Evolutionary conservation across 306 rosid genomes (phyloP).

Genomic region (Echinosophora koreensis): DNA sequence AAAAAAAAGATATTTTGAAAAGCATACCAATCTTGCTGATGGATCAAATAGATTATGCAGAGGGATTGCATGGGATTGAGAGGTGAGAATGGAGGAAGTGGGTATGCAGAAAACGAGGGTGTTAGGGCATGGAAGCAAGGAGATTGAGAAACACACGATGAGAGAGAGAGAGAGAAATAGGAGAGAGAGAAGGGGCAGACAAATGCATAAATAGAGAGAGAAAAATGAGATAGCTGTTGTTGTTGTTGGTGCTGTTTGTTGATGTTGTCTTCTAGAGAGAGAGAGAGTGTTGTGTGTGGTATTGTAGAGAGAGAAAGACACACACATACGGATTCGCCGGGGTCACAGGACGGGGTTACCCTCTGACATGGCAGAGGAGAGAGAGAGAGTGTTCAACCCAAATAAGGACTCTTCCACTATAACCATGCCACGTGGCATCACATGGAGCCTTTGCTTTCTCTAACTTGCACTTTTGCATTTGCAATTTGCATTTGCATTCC

Average conservation of each 20-base stretch:
- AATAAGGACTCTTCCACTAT: constrained; percentile 51
- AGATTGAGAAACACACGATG: constrained; percentile 54
- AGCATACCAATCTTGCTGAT: constrained; percentile 59
- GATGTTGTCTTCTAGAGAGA: constrained; percentile 53
- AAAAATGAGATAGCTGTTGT: constrained; percentile 54
- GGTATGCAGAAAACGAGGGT: constrained; percentile 28
- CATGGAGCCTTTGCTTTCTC: constrained; percentile 34
- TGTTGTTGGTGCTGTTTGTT: constrained; percentile 40
- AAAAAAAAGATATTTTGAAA: constrained; percentile 47
- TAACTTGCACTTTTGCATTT: neutral
- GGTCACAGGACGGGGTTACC: constrained; percentile 87
- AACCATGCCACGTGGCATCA: constrained; percentile 62
- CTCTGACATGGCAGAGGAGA: constrained; percentile 95
- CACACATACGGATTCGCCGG: constrained; percentile 91
- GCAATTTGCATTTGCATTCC: neutral
- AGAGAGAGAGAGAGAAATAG: constrained; percentile 57
- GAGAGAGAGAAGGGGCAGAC: constrained; percentile 51
- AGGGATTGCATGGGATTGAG: constrained; percentile 51
- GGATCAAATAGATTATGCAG: constrained; percentile 64
- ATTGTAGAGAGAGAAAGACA: constrained; percentile 62
- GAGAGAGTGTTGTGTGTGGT: constrained; percentile 9
- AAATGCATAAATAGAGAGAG: constrained; percentile 72
- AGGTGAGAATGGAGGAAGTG: constrained; percentile 43
- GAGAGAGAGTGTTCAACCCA: constrained; percentile 55
- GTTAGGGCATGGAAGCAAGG: constrained; percentile 79